Evolutionary conservation across 345 rosid genomes (phyloP).

Genomic region (Alliaria petiolata): DNA sequence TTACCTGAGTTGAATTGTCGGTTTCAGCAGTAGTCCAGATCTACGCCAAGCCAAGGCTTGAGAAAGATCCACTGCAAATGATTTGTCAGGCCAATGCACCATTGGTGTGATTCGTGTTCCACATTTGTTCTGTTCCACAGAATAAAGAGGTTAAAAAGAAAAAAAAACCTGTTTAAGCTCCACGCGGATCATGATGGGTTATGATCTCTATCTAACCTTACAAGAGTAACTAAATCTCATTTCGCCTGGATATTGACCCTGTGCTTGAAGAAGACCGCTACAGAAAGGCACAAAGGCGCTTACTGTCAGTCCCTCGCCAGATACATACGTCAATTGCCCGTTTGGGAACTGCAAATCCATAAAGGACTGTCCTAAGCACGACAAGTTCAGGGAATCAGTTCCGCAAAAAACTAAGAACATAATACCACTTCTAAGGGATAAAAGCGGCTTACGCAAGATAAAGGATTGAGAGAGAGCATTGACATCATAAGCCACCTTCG

Average conservation of each 20-base stretch:
- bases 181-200: not conserved
- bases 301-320: slow-evolving; percentile 87
- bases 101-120: slow-evolving; percentile 84
- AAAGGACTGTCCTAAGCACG: slow-evolving; percentile 53
- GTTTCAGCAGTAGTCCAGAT: slow-evolving; percentile 82
- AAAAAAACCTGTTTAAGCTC: not conserved
- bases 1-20: slow-evolving; percentile 77
- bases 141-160: not conserved
- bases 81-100: slow-evolving; percentile 88
- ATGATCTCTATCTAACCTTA: slow-evolving; percentile 46
- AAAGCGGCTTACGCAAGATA: slow-evolving; percentile 67
- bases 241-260: slow-evolving; percentile 97
- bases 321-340: slow-evolving; percentile 83
- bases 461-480: slow-evolving; percentile 88
- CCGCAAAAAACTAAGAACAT: not conserved
- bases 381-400: not conserved
- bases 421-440: not conserved
- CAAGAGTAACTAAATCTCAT: slow-evolving; percentile 88
- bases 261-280: slow-evolving; percentile 94
- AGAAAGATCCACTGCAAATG: slow-evolving; percentile 59
- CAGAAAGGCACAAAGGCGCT: slow-evolving; percentile 78
- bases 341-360: slow-evolving; percentile 93
- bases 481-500: slow-evolving; percentile 97
- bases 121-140: not conserved
- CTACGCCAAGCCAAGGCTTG: slow-evolving; percentile 91